Base-by-base conservation (phyloP, 768 basidiomycete species). In the Austroboletus eburneus region DNA sequence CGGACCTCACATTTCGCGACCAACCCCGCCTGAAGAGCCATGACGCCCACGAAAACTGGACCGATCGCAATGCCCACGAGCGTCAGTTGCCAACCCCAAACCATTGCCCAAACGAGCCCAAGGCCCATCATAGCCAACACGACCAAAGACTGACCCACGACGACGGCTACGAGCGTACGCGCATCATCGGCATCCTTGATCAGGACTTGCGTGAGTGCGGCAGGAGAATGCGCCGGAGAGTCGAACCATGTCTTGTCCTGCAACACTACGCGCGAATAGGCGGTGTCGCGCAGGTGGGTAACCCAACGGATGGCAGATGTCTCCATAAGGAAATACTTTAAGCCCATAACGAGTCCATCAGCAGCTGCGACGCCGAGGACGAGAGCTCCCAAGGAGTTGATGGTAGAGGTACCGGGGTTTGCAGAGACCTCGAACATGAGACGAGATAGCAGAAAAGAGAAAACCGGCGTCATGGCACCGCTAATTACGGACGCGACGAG, bases 201-300 rank as follows among this genome's bases (percentile, higher is more conserved):
- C 40, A 97, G 70, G 10, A 78, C 69, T 61, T 92, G 87, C 10
- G 86, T 79, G 12, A 98, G 66, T 7, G 72, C 68, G 20, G 75
- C 67, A 0, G 88, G 71, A 5, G 72, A 64, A 66, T 91, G 80
- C 35, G 75, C 70, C 5, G 74, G 68, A 49, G 72, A 69, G 62
- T 97, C 94, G 64, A 95, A 97, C 80, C 85, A 99, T 25, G 73
- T 62, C 67, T 87, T 91, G 64, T 96, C 91, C 64, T 95, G 93
- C 13, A 66, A 58, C 32, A 98, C 68, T 13, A 97, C 71, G 25
- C 70, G 75, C 4, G 57, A 57, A 58, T 85, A 83, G 2, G 79
- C 80, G 0, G 47, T 52, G 13, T 71, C 65, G 18, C 96, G 80
- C 23, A 96, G 60, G 17, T 59, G 56, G 4, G 79, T 81, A 20